Conservation (phyloP, 192 early-diverging fungal genomes). For the Backusella parvicylindrica region DNA sequence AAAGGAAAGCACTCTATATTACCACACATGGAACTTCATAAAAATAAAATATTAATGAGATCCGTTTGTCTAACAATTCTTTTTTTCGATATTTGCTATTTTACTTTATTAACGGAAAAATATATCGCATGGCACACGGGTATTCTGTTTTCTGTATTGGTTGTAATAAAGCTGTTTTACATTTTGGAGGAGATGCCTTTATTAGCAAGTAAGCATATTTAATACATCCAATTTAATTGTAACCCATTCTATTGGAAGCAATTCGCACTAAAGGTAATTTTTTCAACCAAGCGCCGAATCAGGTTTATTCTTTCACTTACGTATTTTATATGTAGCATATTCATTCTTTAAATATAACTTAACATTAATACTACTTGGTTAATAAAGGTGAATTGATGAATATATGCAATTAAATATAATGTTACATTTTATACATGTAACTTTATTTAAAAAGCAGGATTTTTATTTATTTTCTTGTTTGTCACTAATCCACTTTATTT, state of each 20-base stretch:
- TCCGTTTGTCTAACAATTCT: background rate
- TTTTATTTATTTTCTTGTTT: background rate
- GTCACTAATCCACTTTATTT: background rate
- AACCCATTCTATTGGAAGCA: background rate
- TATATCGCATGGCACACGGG: background rate
- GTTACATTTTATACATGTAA: background rate
- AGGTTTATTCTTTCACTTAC: background rate
- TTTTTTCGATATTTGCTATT: background rate
- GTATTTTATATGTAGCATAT: background rate
- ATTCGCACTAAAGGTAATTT: background rate
- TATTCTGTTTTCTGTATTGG: slow-evolving; percentile 1
- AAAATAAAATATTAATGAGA: background rate
- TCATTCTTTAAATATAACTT: background rate
- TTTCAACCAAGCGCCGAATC: background rate
- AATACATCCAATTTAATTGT: background rate
- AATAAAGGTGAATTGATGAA: background rate
- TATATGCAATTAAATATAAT: background rate
- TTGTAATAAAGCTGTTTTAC: background rate
- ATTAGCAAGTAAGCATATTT: background rate
- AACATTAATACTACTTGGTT: too few relatives aligned
- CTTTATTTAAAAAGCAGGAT: background rate
- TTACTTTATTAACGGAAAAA: background rate
- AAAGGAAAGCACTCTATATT: background rate
- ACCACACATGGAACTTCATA: background rate
- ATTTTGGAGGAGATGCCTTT: background rate